Evolutionary conservation across 805 yeast genomes (phyloP).

Genomic region (Isabelozyma heimii): DNA sequence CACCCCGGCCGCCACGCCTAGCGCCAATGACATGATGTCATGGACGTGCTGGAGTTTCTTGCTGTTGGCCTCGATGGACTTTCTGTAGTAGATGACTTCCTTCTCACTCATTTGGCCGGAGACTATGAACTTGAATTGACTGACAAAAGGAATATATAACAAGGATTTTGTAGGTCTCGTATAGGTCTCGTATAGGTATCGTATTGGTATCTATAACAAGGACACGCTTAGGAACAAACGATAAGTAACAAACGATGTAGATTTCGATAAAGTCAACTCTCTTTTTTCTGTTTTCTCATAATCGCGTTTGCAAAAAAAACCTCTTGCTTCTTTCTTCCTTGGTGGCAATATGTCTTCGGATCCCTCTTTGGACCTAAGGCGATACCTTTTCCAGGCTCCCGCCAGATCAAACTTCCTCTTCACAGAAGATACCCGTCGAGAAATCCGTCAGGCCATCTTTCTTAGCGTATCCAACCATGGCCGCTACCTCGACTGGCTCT

Average conservation of each 20-base stretch:
- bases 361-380: conserved; percentile 13
- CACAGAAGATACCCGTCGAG: conserved; percentile 17
- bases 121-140: no score
- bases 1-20: conserved; percentile 41
- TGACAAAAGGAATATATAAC: neutral
- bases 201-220: no score
- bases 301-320: no score
- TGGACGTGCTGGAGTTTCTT: conserved; percentile 30
- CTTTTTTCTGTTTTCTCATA: no score
- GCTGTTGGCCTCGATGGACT: conserved; percentile 27
- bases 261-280: no score
- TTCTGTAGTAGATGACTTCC: conserved; percentile 19
- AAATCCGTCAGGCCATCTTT: conserved; percentile 29
- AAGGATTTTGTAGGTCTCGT: no score
- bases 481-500: conserved; percentile 30
- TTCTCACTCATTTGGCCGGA: conserved; percentile 1
- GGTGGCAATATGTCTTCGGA: neutral
- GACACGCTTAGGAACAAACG: no score
- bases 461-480: conserved; percentile 32
- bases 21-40: conserved; percentile 33
- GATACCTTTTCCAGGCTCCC: conserved; percentile 36
- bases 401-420: conserved; percentile 23
- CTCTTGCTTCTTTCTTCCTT: neutral
- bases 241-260: no score
- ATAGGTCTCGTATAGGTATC: no score